Conservation (phyloP, 2,329 filamentous ascomycete species). For the Penicillium sp. region DNA sequence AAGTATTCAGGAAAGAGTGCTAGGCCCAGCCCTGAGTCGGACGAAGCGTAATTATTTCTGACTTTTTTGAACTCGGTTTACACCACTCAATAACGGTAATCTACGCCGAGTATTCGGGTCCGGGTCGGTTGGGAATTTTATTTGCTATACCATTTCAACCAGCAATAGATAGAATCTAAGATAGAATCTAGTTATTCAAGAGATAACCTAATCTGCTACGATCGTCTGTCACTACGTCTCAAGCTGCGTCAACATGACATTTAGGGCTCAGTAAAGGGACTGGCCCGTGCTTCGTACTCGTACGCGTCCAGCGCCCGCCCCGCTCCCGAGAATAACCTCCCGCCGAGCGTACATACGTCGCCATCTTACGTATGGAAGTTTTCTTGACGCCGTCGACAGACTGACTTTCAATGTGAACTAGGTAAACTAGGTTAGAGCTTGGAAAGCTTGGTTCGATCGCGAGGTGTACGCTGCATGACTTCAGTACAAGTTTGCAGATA, state of each 20-base stretch:
- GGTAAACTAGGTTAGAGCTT: not conserved
- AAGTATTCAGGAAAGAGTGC: not conserved
- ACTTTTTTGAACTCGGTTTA: not conserved
- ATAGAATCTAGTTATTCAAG: not conserved
- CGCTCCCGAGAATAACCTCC: conserved; percentile 16
- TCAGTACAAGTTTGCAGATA: not conserved
- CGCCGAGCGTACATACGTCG: conserved; percentile 11
- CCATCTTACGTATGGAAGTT: conserved; percentile 6
- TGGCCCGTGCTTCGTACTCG: conserved; percentile 23
- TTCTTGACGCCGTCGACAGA: not conserved
- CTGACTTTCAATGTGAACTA: not conserved
- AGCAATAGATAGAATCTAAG: too few relatives aligned
- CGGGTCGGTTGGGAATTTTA: not conserved
- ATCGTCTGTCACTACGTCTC: not conserved
- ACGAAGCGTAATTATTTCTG: not conserved
- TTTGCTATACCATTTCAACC: not conserved
- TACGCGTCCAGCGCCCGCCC: conserved; percentile 24
- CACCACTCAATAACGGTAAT: conserved; percentile 9
- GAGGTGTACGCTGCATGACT: too few relatives aligned
- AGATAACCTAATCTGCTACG: not conserved
- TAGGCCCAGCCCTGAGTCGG: conserved; percentile 5
- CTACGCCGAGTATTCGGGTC: conserved; percentile 1
- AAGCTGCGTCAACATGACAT: not conserved
- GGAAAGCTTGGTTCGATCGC: too few relatives aligned
- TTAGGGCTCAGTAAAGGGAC: conserved; percentile 4